A percentile compares a stretch with the other conserved stretches of the same genome.
Evolutionary conservation across 1,284 basidiomycete genomes (phyloP).

Genomic region (Apiotrichum brassicae): DNA sequence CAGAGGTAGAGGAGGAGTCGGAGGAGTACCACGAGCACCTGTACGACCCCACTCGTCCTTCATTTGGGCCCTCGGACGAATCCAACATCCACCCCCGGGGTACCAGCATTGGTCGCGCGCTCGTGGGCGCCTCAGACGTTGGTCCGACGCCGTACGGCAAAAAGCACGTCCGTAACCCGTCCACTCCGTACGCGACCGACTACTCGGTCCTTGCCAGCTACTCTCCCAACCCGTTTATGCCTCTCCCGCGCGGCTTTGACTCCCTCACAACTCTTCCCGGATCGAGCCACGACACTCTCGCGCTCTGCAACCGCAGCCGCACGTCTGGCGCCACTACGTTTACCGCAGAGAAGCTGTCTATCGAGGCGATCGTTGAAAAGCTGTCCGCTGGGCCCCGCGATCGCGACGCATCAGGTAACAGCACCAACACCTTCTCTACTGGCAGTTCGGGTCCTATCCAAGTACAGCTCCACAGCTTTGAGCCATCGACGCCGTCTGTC

Average conservation of each 20-base stretch:
- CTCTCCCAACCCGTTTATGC: slow-evolving; percentile 30
- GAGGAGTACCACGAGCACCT: not conserved
- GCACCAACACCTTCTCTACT: not conserved
- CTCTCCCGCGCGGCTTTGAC: slow-evolving; percentile 29
- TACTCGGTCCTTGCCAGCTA: slow-evolving; percentile 26
- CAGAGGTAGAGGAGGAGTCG: not conserved
- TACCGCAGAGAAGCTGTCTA: too few relatives aligned
- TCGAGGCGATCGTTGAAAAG: too few relatives aligned
- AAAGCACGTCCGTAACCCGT: not conserved
- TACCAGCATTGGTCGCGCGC: not conserved
- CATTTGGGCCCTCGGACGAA: too few relatives aligned
- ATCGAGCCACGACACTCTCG: not conserved
- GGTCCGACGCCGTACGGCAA: not conserved
- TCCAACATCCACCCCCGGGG: too few relatives aligned
- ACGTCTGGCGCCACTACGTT: not conserved
- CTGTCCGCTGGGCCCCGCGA: not conserved
- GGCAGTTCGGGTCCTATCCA: not conserved
- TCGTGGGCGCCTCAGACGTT: not conserved
- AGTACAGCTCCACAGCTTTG: not conserved
- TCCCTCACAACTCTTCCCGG: slow-evolving; percentile 17
- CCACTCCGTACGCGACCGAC: not conserved
- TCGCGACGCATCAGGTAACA: not conserved
- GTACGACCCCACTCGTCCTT: too few relatives aligned
- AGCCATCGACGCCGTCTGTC: not conserved
- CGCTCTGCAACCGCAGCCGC: not conserved